phyloP scores from a whole-genome alignment of 2,329 filamentous ascomycete species.

The Hypoxylon sp. region DNA sequence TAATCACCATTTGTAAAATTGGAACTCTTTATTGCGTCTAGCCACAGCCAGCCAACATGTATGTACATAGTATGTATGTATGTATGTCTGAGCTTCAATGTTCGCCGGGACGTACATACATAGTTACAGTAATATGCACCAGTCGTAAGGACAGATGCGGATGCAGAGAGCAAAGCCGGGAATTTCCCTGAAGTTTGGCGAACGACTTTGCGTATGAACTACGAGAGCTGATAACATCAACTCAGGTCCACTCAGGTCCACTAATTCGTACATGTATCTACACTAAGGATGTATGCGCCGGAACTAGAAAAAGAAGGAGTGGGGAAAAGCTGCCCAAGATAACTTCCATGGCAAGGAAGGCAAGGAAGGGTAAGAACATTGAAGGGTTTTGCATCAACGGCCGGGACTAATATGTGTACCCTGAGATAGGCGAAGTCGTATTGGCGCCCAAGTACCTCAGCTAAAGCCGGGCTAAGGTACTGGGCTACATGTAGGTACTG shows the following conservation, averaged over 20 bases:
- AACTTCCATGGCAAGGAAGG: slow-evolving; percentile 1
- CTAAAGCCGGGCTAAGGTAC: slow-evolving; percentile 7
- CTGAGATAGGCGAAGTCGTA: slow-evolving; percentile 11
- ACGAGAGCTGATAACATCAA: slow-evolving; percentile 36
- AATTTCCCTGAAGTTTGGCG: slow-evolving; percentile 26
- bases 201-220: slow-evolving; percentile 34
- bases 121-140: slow-evolving; percentile 2
- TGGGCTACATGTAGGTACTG: no score
- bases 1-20: slow-evolving; percentile 27
- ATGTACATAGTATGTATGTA: no score
- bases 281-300: slow-evolving; percentile 27
- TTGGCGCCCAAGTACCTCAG: slow-evolving; percentile 12
- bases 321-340: slow-evolving; percentile 28
- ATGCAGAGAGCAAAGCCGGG: slow-evolving; percentile 32
- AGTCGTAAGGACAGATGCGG: slow-evolving; percentile 19
- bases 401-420: slow-evolving; percentile 25
- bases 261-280: slow-evolving; percentile 11
- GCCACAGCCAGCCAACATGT: slow-evolving; percentile 16
- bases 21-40: slow-evolving; percentile 39
- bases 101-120: slow-evolving; percentile 38
- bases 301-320: slow-evolving; percentile 44
- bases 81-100: slow-evolving; percentile 37
- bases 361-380: neutral
- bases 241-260: slow-evolving; percentile 16
- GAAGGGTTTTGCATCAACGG: slow-evolving; percentile 20